These are phyloP conservation scores for Westerdykella aurantiaca DNA, from an alignment of 2,329 filamentous ascomycete species.

Conservation along the genomic window DNA sequence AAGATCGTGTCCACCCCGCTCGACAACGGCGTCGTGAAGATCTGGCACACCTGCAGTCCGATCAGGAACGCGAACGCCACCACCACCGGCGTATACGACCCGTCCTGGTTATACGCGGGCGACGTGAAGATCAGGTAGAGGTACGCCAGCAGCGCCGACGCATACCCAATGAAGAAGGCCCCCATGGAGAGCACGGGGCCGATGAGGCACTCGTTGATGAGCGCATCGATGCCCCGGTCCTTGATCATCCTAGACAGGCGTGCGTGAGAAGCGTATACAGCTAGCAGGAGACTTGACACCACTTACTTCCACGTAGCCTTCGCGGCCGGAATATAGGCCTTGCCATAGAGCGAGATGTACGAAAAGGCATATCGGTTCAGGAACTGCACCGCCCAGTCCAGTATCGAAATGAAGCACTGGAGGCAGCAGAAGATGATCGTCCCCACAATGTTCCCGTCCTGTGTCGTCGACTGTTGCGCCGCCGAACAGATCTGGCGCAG, in stretches of 20 bases:
- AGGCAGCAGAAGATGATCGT: constrained; percentile 66
- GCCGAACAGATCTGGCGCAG: constrained; percentile 75
- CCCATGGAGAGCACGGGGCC: constrained; percentile 63
- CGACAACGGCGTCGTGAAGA: constrained; percentile 82
- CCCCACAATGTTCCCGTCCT: constrained; percentile 63
- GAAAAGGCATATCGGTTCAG: constrained; percentile 90
- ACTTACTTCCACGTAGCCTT: constrained; percentile 75
- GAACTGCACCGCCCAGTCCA: constrained; percentile 83
- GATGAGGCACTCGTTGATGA: constrained; percentile 80
- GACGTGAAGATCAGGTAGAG: constrained; percentile 79
- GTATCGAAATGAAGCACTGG: constrained; percentile 66
- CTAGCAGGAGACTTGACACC: no score
- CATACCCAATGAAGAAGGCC: constrained; percentile 75
- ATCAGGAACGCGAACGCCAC: constrained; percentile 85
- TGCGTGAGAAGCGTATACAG: constrained; percentile 9
- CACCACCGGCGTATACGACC: constrained; percentile 67
- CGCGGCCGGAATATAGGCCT: constrained; percentile 76
- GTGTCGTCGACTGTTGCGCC: constrained; percentile 60
- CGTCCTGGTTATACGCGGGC: constrained; percentile 67
- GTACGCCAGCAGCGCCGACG: constrained; percentile 74
- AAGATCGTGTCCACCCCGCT: constrained; percentile 92
- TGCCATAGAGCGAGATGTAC: constrained; percentile 89
- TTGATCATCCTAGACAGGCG: constrained; percentile 64
- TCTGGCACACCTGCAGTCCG: constrained; percentile 80
- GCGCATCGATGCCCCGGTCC: constrained; percentile 80